These are phyloP conservation scores for Tylopilus sp. DNA, from an alignment of 768 basidiomycete genomes.

Conservation along the genomic window DNA sequence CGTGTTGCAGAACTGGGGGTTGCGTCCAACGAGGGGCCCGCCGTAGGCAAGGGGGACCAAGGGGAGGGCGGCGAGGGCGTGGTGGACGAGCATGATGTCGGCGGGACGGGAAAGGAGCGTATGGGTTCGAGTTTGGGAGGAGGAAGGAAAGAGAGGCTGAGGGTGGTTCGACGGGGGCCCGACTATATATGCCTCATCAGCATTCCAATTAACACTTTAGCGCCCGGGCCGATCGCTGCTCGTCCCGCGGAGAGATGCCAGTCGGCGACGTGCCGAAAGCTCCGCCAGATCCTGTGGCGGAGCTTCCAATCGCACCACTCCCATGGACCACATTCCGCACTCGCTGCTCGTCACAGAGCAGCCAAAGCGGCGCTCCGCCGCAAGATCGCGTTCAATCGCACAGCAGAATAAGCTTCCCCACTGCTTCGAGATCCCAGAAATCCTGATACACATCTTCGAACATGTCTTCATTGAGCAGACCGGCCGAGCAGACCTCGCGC, in stretches of 20 bases:
- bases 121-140: slow-evolving; percentile 13
- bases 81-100: slow-evolving; percentile 17
- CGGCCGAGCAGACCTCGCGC: slow-evolving; percentile 13
- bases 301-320: background rate
- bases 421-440: slow-evolving; percentile 19
- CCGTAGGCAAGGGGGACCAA: slow-evolving; percentile 16
- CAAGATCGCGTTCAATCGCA: background rate
- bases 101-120: slow-evolving; percentile 25
- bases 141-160: slow-evolving; percentile 2
- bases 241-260: no score
- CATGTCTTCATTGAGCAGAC: slow-evolving; percentile 7
- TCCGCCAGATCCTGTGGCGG: slow-evolving; percentile 4
- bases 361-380: background rate
- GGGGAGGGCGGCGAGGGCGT: slow-evolving; percentile 12
- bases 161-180: background rate
- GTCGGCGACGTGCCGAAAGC: background rate
- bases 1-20: slow-evolving; percentile 20
- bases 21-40: slow-evolving; percentile 23
- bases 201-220: background rate
- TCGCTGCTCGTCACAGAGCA: background rate
- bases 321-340: background rate
- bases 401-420: background rate
- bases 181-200: slow-evolving; percentile 19
- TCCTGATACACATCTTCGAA: slow-evolving; percentile 17
- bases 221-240: slow-evolving; percentile 1